Percentiles rank a stretch among this genome's conserved stretches.
phyloP scores from a whole-genome alignment of 345 rosid species.

The Citrus medica region DNA sequence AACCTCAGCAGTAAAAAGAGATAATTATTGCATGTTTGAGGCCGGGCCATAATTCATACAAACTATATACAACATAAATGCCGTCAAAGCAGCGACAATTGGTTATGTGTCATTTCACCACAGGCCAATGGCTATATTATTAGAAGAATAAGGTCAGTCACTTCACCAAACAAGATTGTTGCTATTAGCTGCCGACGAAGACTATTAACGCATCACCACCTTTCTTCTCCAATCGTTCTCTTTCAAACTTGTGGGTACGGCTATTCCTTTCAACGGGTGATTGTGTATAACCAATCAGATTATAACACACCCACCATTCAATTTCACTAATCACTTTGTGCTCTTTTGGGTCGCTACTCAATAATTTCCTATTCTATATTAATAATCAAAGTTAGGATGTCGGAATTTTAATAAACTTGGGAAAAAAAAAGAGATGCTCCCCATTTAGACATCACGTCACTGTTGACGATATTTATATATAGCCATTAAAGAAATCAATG shows the following conservation, averaged over 20 bases:
- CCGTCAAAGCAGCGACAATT: background rate
- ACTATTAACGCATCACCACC: background rate
- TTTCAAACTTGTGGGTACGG: background rate
- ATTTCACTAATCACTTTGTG: background rate
- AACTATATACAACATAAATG: background rate
- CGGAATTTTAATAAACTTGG: background rate
- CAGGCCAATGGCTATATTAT: background rate
- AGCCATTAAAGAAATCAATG: no score
- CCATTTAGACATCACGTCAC: background rate
- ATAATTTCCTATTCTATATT: no score
- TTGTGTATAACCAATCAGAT: background rate
- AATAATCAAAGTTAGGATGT: background rate
- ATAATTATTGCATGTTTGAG: background rate
- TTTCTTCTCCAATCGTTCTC: background rate
- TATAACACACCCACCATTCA: background rate
- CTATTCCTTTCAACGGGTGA: background rate
- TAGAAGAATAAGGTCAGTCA: background rate
- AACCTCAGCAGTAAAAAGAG: background rate
- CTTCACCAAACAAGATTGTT: background rate
- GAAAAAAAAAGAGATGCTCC: background rate
- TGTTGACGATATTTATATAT: background rate
- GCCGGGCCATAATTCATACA: background rate
- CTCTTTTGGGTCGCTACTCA: background rate
- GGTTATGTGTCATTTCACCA: background rate
- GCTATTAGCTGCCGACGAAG: constrained; percentile 5